These are phyloP conservation scores for Geranomyces michiganensis DNA, from an alignment of 192 early-diverging fungal genomes.

Conservation along the genomic window DNA sequence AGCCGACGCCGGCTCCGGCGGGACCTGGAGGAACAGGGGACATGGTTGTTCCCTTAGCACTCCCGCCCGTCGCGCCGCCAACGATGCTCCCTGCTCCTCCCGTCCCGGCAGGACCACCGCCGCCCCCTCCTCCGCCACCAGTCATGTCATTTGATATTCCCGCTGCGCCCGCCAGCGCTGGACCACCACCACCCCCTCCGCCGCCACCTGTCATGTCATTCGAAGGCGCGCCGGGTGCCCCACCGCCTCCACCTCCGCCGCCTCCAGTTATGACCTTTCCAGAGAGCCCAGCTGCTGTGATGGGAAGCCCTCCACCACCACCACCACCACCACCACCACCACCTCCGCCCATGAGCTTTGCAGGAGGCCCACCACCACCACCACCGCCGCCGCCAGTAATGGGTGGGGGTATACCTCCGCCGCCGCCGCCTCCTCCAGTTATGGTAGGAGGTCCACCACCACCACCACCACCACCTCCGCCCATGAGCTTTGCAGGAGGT, in stretches of 20 bases:
- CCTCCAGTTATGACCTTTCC: background rate
- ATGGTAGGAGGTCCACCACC: slow-evolving; percentile 31
- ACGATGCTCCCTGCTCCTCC: slow-evolving; percentile 46
- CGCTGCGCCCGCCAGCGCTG: slow-evolving; percentile 11
- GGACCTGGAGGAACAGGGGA: background rate
- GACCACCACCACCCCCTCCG: slow-evolving; percentile 43
- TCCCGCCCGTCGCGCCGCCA: slow-evolving; percentile 10
- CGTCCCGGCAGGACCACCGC: slow-evolving; percentile 24
- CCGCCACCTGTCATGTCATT: slow-evolving; percentile 33
- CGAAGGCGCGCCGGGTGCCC: background rate
- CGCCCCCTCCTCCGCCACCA: slow-evolving; percentile 44
- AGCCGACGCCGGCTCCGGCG: slow-evolving; percentile 1
- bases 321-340: slow-evolving; percentile 49
- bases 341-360: slow-evolving; percentile 26
- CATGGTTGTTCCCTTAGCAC: background rate
- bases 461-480: slow-evolving; percentile 37
- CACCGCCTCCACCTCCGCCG: slow-evolving; percentile 27
- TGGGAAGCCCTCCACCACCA: background rate
- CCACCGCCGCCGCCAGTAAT: slow-evolving; percentile 39
- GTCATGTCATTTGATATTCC: background rate
- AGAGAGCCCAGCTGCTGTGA: background rate
- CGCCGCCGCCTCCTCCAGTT: slow-evolving; percentile 44
- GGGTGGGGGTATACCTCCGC: slow-evolving; percentile 14
- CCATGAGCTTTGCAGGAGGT: slow-evolving; percentile 12
- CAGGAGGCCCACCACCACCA: slow-evolving; percentile 18